phyloP scores from a whole-genome alignment of 2,329 filamentous ascomycete species.

The Rutstroemia sp. region DNA sequence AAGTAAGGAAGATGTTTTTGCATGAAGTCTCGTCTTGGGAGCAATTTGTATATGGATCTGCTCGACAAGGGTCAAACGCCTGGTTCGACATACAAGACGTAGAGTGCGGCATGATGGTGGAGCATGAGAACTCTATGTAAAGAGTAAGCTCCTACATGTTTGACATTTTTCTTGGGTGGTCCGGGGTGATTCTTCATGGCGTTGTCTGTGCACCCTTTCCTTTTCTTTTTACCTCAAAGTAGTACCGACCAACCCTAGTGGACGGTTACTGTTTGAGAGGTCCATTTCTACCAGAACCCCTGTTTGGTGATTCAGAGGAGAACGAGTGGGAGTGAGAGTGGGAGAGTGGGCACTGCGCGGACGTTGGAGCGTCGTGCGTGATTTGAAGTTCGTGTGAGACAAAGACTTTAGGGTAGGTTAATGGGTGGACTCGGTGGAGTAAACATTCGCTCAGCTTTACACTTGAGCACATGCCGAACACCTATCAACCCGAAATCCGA shows the following conservation, averaged over 20 bases:
- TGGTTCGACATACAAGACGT: slow-evolving; percentile 22
- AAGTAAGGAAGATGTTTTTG: slow-evolving; percentile 14
- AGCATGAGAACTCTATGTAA: slow-evolving; percentile 15
- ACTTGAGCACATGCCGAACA: too few species aligned
- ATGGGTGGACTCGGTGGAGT: too few species aligned
- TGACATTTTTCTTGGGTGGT: slow-evolving; percentile 1
- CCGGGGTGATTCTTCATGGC: slow-evolving; percentile 13
- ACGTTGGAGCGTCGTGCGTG: background rate
- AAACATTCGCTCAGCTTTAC: too few species aligned
- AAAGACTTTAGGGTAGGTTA: background rate
- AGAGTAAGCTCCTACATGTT: slow-evolving; percentile 13
- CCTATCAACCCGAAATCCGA: too few species aligned
- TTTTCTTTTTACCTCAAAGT: too few species aligned
- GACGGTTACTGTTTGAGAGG: background rate
- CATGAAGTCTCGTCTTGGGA: slow-evolving; percentile 19
- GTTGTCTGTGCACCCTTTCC: slow-evolving; percentile 14
- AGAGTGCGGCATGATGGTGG: slow-evolving; percentile 24
- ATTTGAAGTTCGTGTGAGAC: background rate
- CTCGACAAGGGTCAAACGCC: slow-evolving; percentile 21
- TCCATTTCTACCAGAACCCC: background rate
- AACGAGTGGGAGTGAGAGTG: too few species aligned
- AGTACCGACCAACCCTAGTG: background rate
- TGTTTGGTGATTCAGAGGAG: background rate
- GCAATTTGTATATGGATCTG: slow-evolving; percentile 17
- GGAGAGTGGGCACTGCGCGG: too few species aligned